Evolutionary conservation across 169 alveolate species (phyloP).

Genomic region (Eimeria maxima): DNA sequence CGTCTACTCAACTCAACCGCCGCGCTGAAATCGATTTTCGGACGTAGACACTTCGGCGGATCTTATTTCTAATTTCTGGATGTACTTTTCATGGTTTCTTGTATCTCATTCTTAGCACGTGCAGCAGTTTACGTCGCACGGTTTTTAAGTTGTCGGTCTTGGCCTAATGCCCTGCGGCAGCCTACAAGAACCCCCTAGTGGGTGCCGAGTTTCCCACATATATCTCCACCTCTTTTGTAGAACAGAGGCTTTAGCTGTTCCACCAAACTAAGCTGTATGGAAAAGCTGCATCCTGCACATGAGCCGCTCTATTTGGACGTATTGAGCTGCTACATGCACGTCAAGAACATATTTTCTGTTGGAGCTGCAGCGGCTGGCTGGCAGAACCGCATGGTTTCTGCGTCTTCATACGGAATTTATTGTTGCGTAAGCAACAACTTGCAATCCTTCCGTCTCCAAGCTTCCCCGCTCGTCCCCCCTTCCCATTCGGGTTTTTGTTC

Average conservation of each 20-base stretch:
- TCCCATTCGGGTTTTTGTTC: not conserved
- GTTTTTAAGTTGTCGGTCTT: not conserved
- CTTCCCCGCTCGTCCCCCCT: not conserved
- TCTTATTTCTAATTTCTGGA: not conserved
- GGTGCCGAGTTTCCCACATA: not conserved
- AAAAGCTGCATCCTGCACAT: not conserved
- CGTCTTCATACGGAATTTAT: not conserved
- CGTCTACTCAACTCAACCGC: conserved; percentile 23
- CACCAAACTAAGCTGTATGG: conserved; percentile 1
- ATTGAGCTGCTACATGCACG: not conserved
- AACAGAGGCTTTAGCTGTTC: not conserved
- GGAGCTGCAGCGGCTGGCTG: not conserved
- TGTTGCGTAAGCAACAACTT: not conserved
- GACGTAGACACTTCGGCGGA: not conserved
- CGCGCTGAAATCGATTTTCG: conserved; percentile 50
- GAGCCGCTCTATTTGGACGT: not conserved
- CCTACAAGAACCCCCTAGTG: not conserved
- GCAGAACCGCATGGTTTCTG: not conserved
- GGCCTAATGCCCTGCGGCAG: conserved; percentile 10
- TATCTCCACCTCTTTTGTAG: not conserved
- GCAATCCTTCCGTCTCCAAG: not conserved
- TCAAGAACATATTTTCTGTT: not conserved
- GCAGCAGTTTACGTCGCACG: not conserved
- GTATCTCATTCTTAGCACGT: not conserved
- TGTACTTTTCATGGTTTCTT: not conserved